Conservation (phyloP, 2,329 filamentous ascomycete species). For the Phoma herbarum region DNA sequence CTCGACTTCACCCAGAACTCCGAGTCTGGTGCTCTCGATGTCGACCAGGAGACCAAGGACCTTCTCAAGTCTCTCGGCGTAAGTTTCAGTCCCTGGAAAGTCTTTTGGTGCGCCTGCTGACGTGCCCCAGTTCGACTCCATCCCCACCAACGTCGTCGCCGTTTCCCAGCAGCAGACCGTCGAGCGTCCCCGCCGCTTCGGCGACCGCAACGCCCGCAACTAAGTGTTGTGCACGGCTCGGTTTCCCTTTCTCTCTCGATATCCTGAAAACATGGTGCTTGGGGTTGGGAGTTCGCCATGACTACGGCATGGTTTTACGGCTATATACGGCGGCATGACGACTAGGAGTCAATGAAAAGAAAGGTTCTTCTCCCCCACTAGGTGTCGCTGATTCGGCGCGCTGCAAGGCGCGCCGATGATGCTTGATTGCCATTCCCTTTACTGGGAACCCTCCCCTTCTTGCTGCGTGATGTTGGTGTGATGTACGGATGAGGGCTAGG, state of each 20-base stretch:
- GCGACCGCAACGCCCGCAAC: conserved; percentile 63
- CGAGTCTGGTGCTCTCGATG: conserved; percentile 92
- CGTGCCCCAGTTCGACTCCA: conserved; percentile 82
- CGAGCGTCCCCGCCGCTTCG: conserved; percentile 85
- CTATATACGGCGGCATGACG: conserved; percentile 72
- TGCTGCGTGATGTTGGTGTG: conserved; percentile 18
- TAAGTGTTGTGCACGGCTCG: conserved; percentile 60
- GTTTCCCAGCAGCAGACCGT: conserved; percentile 87
- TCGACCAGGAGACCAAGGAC: conserved; percentile 98
- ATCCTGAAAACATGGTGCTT: conserved; percentile 69
- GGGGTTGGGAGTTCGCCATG: conserved; percentile 91
- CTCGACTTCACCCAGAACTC: conserved; percentile 96
- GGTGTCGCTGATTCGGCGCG: conserved; percentile 85
- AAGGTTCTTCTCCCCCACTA: conserved; percentile 60
- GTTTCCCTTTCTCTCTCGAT: conserved; percentile 39
- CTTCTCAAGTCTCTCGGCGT: conserved; percentile 99
- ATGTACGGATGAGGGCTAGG: conserved; percentile 22
- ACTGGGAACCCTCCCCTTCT: conserved; percentile 17
- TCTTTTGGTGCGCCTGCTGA: conserved; percentile 18
- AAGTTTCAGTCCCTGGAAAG: conserved; percentile 61
- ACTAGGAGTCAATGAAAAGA: conserved; percentile 67
- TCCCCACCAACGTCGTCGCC: conserved; percentile 94
- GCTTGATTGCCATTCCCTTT: conserved; percentile 84
- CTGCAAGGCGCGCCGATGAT: conserved; percentile 66
- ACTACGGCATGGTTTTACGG: conserved; percentile 85